Evolutionary conservation across 305 asterid species (phyloP).

Genomic region (Ilex paraguariensis): DNA sequence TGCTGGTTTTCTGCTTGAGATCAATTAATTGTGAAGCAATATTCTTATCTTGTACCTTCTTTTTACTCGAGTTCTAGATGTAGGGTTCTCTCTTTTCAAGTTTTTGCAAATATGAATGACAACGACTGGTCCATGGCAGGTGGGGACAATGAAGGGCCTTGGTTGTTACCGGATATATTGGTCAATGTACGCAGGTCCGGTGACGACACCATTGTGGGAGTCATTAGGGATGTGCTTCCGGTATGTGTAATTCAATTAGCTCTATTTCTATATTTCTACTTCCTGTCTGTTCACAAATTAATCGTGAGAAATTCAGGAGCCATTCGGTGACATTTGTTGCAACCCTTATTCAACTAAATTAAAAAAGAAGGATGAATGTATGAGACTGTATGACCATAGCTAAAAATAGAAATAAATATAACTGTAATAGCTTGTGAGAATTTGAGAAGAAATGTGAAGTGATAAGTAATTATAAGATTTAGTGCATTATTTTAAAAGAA

Average conservation of each 20-base stretch:
- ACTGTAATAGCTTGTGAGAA: no score
- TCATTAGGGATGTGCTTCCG: constrained; percentile 72
- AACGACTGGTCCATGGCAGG: constrained; percentile 34
- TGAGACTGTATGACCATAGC: neutral
- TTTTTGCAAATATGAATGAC: neutral
- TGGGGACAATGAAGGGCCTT: constrained; percentile 81
- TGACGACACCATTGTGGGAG: constrained; percentile 63
- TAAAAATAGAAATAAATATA: no score
- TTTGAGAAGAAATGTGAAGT: no score
- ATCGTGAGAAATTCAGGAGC: neutral
- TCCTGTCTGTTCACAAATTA: no score
- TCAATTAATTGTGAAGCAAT: no score
- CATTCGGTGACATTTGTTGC: neutral
- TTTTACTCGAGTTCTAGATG: neutral
- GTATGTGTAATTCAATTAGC: constrained; percentile 32
- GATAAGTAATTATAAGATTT: no score
- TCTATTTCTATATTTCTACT: constrained; percentile 6
- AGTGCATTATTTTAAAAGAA: no score
- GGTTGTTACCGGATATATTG: constrained; percentile 81
- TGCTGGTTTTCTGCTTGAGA: no score
- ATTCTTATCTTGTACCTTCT: no score
- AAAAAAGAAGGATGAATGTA: neutral
- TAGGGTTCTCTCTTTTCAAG: neutral
- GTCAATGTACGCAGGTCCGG: constrained; percentile 73
- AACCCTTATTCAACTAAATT: no score